Percentiles rank a stretch among this genome's conserved stretches.
These are phyloP conservation scores for Ganoderma boninense DNA, from an alignment of 1,284 basidiomycete species.

Conservation along the genomic window DNA sequence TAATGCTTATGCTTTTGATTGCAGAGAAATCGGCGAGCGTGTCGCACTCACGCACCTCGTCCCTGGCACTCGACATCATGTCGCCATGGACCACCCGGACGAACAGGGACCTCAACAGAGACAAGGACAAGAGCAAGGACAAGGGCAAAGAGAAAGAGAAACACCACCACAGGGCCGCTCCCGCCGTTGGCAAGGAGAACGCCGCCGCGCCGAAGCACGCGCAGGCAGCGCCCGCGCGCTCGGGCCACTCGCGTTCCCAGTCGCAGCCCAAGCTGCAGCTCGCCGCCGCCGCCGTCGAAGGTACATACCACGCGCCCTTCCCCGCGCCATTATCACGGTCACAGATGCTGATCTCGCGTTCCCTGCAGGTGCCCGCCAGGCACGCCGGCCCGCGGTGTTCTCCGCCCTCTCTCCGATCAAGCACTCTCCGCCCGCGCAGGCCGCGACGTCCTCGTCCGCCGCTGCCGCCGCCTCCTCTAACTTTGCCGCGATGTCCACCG, in stretches of 20 bases:
- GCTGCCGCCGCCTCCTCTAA: not conserved
- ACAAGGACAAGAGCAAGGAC: conserved; percentile 23
- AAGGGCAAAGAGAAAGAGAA: conserved; percentile 27
- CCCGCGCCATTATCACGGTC: not conserved
- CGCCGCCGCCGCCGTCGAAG: conserved; percentile 9
- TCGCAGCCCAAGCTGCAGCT: conserved; percentile 42
- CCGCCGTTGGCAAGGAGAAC: conserved; percentile 26
- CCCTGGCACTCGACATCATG: conserved; percentile 54
- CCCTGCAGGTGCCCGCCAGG: conserved; percentile 25
- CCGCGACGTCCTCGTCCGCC: not conserved
- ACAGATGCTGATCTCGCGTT: not conserved
- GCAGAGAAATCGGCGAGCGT: conserved; percentile 62
- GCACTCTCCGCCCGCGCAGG: conserved; percentile 32
- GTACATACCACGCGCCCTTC: conserved; percentile 1
- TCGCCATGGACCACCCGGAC: conserved; percentile 44
- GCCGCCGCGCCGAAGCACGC: conserved; percentile 12
- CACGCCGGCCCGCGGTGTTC: conserved; percentile 35
- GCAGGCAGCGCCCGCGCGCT: conserved; percentile 15
- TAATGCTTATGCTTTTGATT: not conserved
- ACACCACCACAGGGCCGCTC: conserved; percentile 7
- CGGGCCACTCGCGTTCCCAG: conserved; percentile 38
- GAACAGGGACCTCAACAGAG: conserved; percentile 1
- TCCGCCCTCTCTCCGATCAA: conserved; percentile 42
- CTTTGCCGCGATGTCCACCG: conserved; percentile 8
- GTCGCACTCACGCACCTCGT: conserved; percentile 47